Percentiles rank a stretch among this genome's conserved stretches.
phyloP scores from a whole-genome alignment of 805 yeast genomes.

The Metschnikowia cerradonensis region DNA sequence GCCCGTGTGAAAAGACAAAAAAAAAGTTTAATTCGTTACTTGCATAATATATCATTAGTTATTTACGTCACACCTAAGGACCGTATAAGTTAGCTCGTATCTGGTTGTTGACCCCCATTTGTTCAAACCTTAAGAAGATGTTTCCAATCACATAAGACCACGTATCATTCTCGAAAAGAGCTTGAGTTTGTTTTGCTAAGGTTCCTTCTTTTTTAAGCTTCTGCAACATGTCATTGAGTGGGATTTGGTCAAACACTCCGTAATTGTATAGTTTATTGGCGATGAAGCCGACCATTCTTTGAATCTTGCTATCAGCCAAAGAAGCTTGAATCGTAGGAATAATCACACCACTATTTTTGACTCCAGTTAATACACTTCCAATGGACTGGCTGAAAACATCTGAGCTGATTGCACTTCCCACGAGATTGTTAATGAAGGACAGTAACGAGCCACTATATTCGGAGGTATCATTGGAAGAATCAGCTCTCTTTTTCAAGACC shows the following conservation, averaged over 20 bases:
- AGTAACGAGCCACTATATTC: slow-evolving; percentile 29
- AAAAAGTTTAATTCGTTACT: neutral
- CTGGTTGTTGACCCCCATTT: slow-evolving; percentile 27
- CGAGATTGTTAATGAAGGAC: slow-evolving; percentile 28
- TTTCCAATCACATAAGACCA: slow-evolving; percentile 32
- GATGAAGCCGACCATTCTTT: slow-evolving; percentile 20
- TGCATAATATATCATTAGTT: slow-evolving; percentile 3
- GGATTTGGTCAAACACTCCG: slow-evolving; percentile 32
- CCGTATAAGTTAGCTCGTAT: slow-evolving; percentile 32
- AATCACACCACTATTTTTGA: slow-evolving; percentile 29
- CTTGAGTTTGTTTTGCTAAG: slow-evolving; percentile 23
- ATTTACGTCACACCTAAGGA: neutral
- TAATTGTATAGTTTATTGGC: slow-evolving; percentile 27
- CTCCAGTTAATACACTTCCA: slow-evolving; percentile 24
- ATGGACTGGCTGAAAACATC: slow-evolving; percentile 20
- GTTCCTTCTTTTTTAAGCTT: slow-evolving; percentile 21
- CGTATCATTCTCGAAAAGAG: slow-evolving; percentile 24
- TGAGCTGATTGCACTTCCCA: slow-evolving; percentile 22
- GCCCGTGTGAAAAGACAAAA: neutral
- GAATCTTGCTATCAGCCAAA: slow-evolving; percentile 19
- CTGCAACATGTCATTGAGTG: slow-evolving; percentile 21
- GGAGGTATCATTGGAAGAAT: slow-evolving; percentile 6
- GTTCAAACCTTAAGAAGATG: slow-evolving; percentile 28
- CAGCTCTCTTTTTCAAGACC: slow-evolving; percentile 2
- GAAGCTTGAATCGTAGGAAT: slow-evolving; percentile 25